Evolutionary conservation across 352 stramenopile species (phyloP), one percentile per base, ranked within the genome.

Genomic region (Phytophthora cryptogea): DNA sequence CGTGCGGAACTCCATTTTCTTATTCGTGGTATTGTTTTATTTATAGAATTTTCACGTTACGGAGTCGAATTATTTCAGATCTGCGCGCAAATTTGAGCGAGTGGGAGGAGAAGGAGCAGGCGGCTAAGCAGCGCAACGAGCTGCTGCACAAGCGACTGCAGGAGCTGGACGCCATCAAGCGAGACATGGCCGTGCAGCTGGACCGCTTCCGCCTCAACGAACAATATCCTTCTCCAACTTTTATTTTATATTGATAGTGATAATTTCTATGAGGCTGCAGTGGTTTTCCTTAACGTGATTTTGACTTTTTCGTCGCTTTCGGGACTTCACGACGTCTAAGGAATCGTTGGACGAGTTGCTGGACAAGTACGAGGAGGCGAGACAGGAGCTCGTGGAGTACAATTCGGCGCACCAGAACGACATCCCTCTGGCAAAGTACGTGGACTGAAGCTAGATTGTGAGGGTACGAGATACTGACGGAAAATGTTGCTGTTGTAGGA

Each of bases 381-480:
- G 74, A 5, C 75, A 89, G 47, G 62, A 86, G 16, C 70, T 86
- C 14, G 52, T 89, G 45, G 67, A 84, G 63, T 89, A 83, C 53
- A 72, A 72, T 13, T 47, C 83, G 42, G 66, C 72, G 37, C 83
- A 92, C 46, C 80, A 88, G 54, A 77, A 85, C 56, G 83, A 92
- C 9, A 78, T 92, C 28, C 77, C 80, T 20, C 59, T 72, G 26
- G 80, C 83, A 66, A 92, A 92, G 83, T 92, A 68, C 39, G 59
- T 54, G 10, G 0, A 39, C 14, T 32, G 9, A 39, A 13, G 26
- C n/a, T n/a, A 7, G 49, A 23, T 45, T 8, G 10, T 62, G 8
- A 54, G 8, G 23, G 16, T 13, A 10, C 37, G 26, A 43, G 37
- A 43, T 42, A 35, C 26, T 42, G 8, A 5, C 55, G 9, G 14